These are phyloP conservation scores for Phytophthora ramorum DNA, from an alignment of 352 stramenopile genomes.

Conservation along the genomic window DNA sequence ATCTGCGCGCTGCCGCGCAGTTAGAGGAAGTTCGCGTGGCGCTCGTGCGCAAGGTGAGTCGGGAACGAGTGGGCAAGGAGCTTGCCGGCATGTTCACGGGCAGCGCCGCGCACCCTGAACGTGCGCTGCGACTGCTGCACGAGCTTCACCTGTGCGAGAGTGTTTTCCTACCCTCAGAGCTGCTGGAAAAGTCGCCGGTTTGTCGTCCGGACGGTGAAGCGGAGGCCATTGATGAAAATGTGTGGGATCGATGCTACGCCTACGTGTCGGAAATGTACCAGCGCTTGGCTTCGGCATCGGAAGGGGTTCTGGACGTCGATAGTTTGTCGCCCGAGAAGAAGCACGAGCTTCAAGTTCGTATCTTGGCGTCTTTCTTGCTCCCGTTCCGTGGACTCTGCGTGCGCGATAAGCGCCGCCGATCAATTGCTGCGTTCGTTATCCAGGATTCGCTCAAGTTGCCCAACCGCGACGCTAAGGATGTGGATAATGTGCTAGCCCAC, in stretches of 20 bases:
- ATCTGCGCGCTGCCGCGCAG: slow-evolving; percentile 77
- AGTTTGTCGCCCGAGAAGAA: slow-evolving; percentile 46
- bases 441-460: slow-evolving; percentile 73
- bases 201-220: slow-evolving; percentile 34
- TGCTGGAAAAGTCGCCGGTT: slow-evolving; percentile 44
- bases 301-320: slow-evolving; percentile 38
- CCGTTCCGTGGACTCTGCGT: slow-evolving; percentile 60
- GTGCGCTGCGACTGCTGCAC: slow-evolving; percentile 59
- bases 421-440: slow-evolving; percentile 55
- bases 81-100: slow-evolving; percentile 72
- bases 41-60: slow-evolving; percentile 78
- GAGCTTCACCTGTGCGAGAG: slow-evolving; percentile 58
- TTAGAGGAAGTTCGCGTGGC: slow-evolving; percentile 63
- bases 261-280: slow-evolving; percentile 57
- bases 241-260: slow-evolving; percentile 52
- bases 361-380: slow-evolving; percentile 66
- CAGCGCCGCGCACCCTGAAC: slow-evolving; percentile 66
- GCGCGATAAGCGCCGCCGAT: slow-evolving; percentile 59
- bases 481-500: slow-evolving; percentile 61
- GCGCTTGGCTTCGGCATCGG: slow-evolving; percentile 20
- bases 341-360: slow-evolving; percentile 54
- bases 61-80: slow-evolving; percentile 84
- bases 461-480: slow-evolving; percentile 70
- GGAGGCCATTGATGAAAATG: slow-evolving; percentile 18
- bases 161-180: slow-evolving; percentile 58